Conservation (phyloP, 495 filamentous ascomycete species). For the Pyrenula aspistea region DNA sequence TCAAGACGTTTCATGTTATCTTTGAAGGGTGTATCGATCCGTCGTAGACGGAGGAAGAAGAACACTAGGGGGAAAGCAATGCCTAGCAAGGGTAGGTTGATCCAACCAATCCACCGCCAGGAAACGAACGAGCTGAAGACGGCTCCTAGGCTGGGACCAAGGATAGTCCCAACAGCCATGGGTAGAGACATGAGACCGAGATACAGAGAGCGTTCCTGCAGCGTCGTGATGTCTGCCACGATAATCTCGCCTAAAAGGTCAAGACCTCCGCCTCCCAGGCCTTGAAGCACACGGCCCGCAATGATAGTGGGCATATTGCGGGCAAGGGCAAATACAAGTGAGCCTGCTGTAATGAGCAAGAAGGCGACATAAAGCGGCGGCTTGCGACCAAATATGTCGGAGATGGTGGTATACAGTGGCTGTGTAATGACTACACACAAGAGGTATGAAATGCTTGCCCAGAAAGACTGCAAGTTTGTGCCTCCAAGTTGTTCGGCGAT, state of each 20-base stretch:
- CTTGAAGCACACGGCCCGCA: conserved; percentile 16
- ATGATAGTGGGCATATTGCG: conserved; percentile 11
- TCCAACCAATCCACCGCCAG: conserved; percentile 33
- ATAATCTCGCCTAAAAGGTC: conserved; percentile 14
- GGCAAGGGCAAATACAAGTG: conserved; percentile 13
- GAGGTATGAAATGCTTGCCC: conserved; percentile 44
- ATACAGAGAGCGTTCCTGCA: conserved; percentile 22
- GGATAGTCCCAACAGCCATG: conserved; percentile 4
- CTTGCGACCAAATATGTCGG: conserved; percentile 19
- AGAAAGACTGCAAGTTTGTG: conserved; percentile 45
- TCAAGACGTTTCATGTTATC: conserved; percentile 13
- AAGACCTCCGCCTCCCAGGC: conserved; percentile 19
- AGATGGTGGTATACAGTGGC: conserved; percentile 6
- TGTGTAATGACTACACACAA: conserved; percentile 25
- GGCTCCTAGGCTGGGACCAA: conserved; percentile 6
- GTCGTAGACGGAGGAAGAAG: conserved; percentile 21
- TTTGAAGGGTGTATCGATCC: conserved; percentile 9
- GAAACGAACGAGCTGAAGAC: conserved; percentile 7
- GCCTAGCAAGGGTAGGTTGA: conserved; percentile 23
- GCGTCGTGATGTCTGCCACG: conserved; percentile 23
- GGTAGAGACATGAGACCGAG: conserved; percentile 20
- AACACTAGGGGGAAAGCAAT: conserved; percentile 9
- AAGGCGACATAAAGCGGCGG: conserved; percentile 12
- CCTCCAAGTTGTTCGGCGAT: conserved; percentile 36
- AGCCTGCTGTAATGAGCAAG: conserved; percentile 15